These are phyloP conservation scores for Annona squamosa DNA, from an alignment of 164 flowering plant genomes.

Conservation along the genomic window DNA sequence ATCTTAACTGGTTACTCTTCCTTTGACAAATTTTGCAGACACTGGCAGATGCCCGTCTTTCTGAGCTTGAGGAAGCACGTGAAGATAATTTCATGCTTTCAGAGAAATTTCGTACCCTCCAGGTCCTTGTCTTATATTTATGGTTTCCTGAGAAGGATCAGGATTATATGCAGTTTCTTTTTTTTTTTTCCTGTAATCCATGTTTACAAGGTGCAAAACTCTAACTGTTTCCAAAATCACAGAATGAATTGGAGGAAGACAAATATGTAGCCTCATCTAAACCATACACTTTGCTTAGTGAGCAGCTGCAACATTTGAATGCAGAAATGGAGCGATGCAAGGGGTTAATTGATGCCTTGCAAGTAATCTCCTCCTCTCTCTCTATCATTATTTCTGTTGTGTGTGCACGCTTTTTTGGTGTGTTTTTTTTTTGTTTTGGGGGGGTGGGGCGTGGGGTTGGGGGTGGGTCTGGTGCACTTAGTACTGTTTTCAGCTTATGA, in stretches of 20 bases:
- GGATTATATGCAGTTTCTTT: neutral
- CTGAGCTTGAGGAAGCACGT: conserved; percentile 76
- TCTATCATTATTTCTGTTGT: no score
- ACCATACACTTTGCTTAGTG: conserved; percentile 55
- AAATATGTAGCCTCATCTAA: conserved; percentile 63
- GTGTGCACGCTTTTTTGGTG: no score
- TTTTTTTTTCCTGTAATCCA: neutral
- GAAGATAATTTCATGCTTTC: conserved; percentile 50
- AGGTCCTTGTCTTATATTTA: conserved; percentile 30
- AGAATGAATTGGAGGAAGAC: conserved; percentile 79
- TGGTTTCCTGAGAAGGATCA: neutral
- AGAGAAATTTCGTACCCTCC: conserved; percentile 63
- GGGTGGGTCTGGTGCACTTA: neutral
- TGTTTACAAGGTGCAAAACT: conserved; percentile 5
- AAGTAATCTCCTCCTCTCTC: conserved; percentile 31
- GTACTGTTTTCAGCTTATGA: neutral
- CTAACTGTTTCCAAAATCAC: conserved; percentile 2
- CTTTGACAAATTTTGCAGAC: conserved; percentile 28
- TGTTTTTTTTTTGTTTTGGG: no score
- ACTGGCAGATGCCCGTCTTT: conserved; percentile 62
- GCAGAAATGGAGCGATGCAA: conserved; percentile 65
- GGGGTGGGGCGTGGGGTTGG: no score
- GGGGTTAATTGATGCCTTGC: conserved; percentile 57
- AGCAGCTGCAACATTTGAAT: conserved; percentile 78
- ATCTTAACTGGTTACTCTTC: neutral